Evolutionary conservation across 805 yeast species (phyloP), one percentile per base, ranked within the genome.

Genomic region (Barnettozyma californica): DNA sequence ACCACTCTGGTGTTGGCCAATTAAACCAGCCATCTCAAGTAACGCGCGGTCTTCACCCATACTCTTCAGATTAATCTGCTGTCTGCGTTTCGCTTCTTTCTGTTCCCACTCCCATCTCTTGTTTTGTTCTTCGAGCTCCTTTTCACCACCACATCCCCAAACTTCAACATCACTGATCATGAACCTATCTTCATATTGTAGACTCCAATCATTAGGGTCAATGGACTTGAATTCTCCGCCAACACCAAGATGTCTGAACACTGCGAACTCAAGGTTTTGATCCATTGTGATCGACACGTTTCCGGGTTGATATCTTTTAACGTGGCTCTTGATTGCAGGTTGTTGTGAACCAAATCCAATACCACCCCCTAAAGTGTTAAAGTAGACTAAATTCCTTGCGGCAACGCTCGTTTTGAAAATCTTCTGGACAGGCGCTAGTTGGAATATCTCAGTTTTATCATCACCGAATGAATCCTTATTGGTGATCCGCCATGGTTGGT

Each of bases 21-120:
- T 70, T 3, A 80, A 49, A 0, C 85, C 84, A 0, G 88, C 97
- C 88, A 91, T 76, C 56, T 90, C 97, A 53, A 91, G 67, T 43
- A 91, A 70, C 0, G 96, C 95, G 48, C 89, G 67, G 45, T 89
- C 96, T 57, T 91, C 97, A 2, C 87, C 86, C 55, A 85, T 61
- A 48, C 76, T 77, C 45, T 76, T 73, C 29, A 83, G 55, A 59
- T 90, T 88, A 2, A 90, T 77, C 26, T 78, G 73, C 57, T 84
- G 85, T 45, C 97, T 72, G 34, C 89, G 83, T 56, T 81, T 77
- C 0, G 95, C 95, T 62, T 89, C 96, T 43, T 80, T 72, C 60
- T 84, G 85, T 61, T 92, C 97, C 97, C 97, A 90, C 57, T 84
- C 90, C 94, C 96, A 86, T 51, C 77, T 77, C 57, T 77, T 79